These are phyloP conservation scores for Sugiyamaella grinbergsii DNA, from an alignment of 1,139 yeast species.

Conservation along the genomic window DNA sequence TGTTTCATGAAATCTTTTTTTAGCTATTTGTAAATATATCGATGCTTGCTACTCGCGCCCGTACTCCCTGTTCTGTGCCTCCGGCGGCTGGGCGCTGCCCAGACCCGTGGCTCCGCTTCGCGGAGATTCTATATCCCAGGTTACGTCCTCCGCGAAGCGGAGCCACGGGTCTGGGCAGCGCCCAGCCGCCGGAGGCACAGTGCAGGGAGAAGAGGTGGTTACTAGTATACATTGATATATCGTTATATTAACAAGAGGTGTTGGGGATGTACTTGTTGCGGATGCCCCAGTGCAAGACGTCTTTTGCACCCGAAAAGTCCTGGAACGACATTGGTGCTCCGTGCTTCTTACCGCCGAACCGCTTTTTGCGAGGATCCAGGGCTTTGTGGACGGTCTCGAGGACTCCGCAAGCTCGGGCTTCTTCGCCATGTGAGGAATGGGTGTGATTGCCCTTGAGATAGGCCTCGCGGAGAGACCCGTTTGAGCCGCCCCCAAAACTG, in stretches of 20 bases:
- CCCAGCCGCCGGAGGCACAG: too few relatives aligned
- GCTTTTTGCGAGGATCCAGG: conserved; percentile 43
- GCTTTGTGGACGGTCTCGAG: conserved; percentile 38
- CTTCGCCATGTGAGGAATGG: conserved; percentile 25
- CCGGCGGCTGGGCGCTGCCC: too few relatives aligned
- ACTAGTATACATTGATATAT: conserved; percentile 9
- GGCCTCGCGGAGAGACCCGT: conserved; percentile 31
- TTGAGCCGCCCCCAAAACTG: conserved; percentile 32
- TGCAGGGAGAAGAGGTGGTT: neutral
- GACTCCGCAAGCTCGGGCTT: conserved; percentile 34
- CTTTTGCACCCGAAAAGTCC: conserved; percentile 36
- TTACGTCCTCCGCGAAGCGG: conserved; percentile 5
- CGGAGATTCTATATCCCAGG: too few relatives aligned
- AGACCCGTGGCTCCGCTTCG: too few relatives aligned
- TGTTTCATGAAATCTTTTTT: too few relatives aligned
- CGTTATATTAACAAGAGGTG: conserved; percentile 9
- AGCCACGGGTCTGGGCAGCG: conserved; percentile 10
- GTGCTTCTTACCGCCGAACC: conserved; percentile 30
- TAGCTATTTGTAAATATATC: neutral
- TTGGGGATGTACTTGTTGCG: conserved; percentile 30
- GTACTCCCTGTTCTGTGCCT: too few relatives aligned
- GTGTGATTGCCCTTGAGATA: conserved; percentile 28
- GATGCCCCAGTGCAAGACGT: conserved; percentile 39
- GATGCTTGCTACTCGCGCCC: too few relatives aligned
- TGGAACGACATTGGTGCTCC: conserved; percentile 29